Base-by-base conservation (phyloP, 345 rosid species). In the Erysimum cheiranthoides region DNA sequence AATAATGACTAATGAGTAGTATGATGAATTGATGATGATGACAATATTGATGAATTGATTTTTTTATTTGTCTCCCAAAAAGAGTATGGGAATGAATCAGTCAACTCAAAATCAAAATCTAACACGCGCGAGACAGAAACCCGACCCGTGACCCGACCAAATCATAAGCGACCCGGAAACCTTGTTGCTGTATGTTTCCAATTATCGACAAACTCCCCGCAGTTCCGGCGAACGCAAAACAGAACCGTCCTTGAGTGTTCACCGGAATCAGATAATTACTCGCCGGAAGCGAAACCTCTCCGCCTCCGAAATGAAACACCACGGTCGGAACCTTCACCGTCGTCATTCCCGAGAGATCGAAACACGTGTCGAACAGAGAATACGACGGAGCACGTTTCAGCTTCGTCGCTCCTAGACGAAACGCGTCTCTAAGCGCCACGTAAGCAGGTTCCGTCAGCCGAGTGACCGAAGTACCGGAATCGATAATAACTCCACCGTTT, bases 151-250 rank as follows among this genome's bases (percentile, higher is more conserved):
- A 89, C 62, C 85, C 90, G 38, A 84, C 89, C 78, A 88, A 64
- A 40, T 95, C 99, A 51, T 82, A 95, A 16, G 86, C 84, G 10
- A 95, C 96, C 79, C 99, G 90, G 84, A 90, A 87, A 7, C 99
- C 90, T 13, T 95, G 99, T 70, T 95, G 99, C 80, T 95, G 97
- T 61, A 95, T 90, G 58, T 95, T 95, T 31, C 97, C 99, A 32
- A 95, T 75, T 1, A 95, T 92, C 13, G 99, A 89, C 73, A 95
- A 80, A 66, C 90, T 90, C 68, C 96, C 82, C 83, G 70, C 63
- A 0, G 97, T 90, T n/a, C 93, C 97, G n/a, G 99, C 99, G 49
- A 95, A 95, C 1, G 99, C 97, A 59, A 89, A 95, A 84, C 99
- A 95, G 60, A 95, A 92, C 2, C 85, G 86, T 42, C 97, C 97